These are phyloP conservation scores for Lachancea cidri DNA, from an alignment of 805 yeast species.

Conservation along the genomic window DNA sequence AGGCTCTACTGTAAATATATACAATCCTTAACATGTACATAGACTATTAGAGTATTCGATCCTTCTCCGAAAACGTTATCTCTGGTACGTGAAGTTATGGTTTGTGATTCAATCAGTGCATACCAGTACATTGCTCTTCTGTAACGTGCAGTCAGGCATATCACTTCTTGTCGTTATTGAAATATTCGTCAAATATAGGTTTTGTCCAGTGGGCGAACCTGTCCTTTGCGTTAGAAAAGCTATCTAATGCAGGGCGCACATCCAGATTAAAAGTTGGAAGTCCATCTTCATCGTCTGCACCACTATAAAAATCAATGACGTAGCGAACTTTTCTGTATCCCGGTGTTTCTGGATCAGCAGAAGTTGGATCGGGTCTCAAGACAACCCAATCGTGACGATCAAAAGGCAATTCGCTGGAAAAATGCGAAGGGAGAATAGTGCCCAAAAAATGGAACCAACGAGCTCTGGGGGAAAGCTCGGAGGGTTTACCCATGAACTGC, in stretches of 20 bases:
- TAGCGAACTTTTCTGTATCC: constrained; percentile 75
- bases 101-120: too few species aligned
- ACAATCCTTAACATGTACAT: constrained; percentile 4
- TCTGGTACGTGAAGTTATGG: too few species aligned
- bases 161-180: constrained; percentile 22
- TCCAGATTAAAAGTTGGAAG: constrained; percentile 89
- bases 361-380: constrained; percentile 50
- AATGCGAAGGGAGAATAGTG: constrained; percentile 63
- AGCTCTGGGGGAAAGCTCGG: constrained; percentile 84
- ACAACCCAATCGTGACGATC: constrained; percentile 99
- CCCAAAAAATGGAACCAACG: constrained; percentile 60
- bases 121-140: too few species aligned
- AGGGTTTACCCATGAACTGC: constrained; percentile 89
- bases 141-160: background rate
- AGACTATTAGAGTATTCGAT: background rate
- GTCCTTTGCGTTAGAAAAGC: constrained; percentile 55
- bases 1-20: constrained; percentile 1
- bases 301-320: constrained; percentile 94
- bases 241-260: constrained; percentile 92
- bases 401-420: constrained; percentile 80
- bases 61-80: too few species aligned
- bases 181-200: constrained; percentile 64
- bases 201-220: constrained; percentile 63
- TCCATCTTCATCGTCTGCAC: constrained; percentile 85
- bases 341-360: constrained; percentile 29